Evolutionary conservation across 768 basidiomycete species (phyloP).

Genomic region (Tricholoma sp.): DNA sequence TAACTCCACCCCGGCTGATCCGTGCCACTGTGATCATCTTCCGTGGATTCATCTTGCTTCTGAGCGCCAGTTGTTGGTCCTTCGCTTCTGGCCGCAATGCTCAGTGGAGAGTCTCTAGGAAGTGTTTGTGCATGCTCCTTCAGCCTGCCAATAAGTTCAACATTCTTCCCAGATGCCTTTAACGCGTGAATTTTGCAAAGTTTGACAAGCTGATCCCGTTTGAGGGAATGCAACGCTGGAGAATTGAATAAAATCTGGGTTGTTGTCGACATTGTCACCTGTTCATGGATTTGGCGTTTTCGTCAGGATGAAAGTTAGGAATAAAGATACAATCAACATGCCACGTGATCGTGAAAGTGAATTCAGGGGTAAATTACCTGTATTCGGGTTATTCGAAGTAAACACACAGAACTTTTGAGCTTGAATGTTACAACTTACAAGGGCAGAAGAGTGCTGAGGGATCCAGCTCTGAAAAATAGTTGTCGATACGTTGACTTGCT

Average conservation of each 20-base stretch:
- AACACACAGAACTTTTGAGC: no score
- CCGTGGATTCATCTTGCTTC: conserved; percentile 22
- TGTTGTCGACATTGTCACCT: conserved; percentile 52
- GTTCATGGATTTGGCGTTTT: neutral
- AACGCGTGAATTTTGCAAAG: conserved; percentile 80
- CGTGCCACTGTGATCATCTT: conserved; percentile 17
- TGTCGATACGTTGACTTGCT: neutral
- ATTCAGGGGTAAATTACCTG: neutral
- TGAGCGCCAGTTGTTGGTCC: conserved; percentile 16
- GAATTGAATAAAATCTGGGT: conserved; percentile 83
- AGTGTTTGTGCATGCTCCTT: conserved; percentile 63
- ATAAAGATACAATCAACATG: neutral
- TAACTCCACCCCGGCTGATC: conserved; percentile 12
- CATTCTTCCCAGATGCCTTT: conserved; percentile 77
- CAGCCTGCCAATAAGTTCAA: conserved; percentile 64
- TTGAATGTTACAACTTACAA: no score
- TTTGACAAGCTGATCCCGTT: conserved; percentile 79
- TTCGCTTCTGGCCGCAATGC: conserved; percentile 51
- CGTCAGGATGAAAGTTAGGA: neutral
- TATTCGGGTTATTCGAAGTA: no score
- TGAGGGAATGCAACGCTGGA: conserved; percentile 76
- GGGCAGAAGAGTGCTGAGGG: no score
- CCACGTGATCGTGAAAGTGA: neutral
- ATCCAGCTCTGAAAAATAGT: neutral
- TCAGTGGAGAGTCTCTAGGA: conserved; percentile 50